Evolutionary conservation across 805 yeast species (phyloP).

Genomic region (Starmerella apicola): DNA sequence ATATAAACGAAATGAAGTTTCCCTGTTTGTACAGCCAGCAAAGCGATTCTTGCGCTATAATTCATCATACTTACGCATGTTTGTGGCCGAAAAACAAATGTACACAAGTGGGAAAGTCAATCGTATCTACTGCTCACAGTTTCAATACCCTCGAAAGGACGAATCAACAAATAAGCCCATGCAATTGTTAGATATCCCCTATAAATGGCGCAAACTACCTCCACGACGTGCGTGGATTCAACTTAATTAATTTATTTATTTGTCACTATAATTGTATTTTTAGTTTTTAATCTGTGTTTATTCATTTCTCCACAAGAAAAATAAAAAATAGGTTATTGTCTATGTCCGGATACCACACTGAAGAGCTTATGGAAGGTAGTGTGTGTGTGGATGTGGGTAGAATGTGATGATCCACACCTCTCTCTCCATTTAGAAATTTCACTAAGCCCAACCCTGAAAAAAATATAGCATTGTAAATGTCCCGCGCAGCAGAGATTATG

Average conservation of each 20-base stretch:
- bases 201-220: background rate
- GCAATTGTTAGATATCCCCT: background rate
- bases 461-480: constrained; percentile 2
- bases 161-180: background rate
- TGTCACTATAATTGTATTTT: background rate
- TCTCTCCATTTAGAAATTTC: no score
- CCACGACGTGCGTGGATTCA: background rate
- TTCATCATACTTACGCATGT: constrained; percentile 5
- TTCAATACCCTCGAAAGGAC: constrained; percentile 1
- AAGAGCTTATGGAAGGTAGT: background rate
- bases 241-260: background rate
- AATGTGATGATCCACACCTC: no score
- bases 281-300: no score
- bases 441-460: background rate
- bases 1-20: background rate
- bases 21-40: background rate
- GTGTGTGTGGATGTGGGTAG: no score
- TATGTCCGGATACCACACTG: background rate
- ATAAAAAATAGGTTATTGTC: background rate
- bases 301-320: background rate
- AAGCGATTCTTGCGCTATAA: constrained; percentile 2
- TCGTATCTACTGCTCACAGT: background rate
- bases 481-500: constrained; percentile 15
- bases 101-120: constrained; percentile 2
- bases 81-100: constrained; percentile 9